Base-by-base conservation (phyloP, 495 filamentous ascomycete genomes). In the Terfezia boudieri region DNA sequence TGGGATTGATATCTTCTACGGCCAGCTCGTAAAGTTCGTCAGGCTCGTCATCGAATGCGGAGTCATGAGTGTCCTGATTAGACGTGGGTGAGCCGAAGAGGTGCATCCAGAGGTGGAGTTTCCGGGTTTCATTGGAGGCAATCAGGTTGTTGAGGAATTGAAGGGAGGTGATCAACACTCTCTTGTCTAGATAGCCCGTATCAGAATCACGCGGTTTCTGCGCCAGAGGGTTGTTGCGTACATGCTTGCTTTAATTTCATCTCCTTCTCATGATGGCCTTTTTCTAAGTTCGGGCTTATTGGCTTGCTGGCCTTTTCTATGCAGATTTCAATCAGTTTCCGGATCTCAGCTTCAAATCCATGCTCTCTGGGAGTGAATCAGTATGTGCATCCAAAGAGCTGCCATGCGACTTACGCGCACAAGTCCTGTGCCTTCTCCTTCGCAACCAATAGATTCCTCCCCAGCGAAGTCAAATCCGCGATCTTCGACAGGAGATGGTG, bases 61-160 rank as follows among this genome's bases (percentile, higher is more conserved):
- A n/a, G n/a, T n/a, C n/a, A n/a, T n/a, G n/a, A n/a, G n/a, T n/a
- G n/a, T n/a, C n/a, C n/a, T n/a, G n/a, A 9, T 9, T 46, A 5
- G 41, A 1, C 14, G 14, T 46, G 4, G 63, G 62, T 23, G 76
- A 74, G 22, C 81, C 80, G 61, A 86, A 86, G 10, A 86, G 69
- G 62, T 84, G 79, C 36, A 84, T 62, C 82, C 82, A 86, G 10
- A 86, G 71, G 23, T 82, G 75, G 58, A 84, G 73, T 64, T 86
- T 85, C n/a, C 78, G 74, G 41, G 76, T 73, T 65, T 86, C 82
- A 56, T 86, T 86, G 53, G 77, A 73, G 67, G 78, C 79, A 54
- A 83, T 78, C 52, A 84, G 74, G 55, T 86, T 86, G 65, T 84
- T 81, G 35, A 85, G 67, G 59, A 82, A 82, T 66, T 86, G 82